These are phyloP conservation scores for Malus fusca DNA, from an alignment of 306 rosid genomes.

Conservation along the genomic window DNA sequence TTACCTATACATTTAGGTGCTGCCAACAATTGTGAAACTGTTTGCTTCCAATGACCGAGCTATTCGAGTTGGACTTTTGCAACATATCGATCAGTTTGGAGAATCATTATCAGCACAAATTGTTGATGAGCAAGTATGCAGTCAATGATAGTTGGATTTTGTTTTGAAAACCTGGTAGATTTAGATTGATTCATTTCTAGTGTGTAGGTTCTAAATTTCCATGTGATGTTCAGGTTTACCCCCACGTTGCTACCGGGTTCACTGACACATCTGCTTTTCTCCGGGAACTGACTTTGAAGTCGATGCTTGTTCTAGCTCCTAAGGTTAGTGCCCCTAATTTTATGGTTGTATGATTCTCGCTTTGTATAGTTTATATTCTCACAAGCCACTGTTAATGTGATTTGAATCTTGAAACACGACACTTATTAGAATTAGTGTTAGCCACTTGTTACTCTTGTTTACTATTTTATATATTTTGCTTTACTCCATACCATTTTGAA, in stretches of 20 bases:
- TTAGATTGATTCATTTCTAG: background rate
- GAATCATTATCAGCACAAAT: slow-evolving; percentile 78
- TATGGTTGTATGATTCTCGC: slow-evolving; percentile 3
- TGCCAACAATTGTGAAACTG: slow-evolving; percentile 81
- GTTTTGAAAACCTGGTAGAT: slow-evolving; percentile 1
- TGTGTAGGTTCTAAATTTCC: slow-evolving; percentile 16
- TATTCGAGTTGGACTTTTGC: slow-evolving; percentile 83
- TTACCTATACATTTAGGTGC: slow-evolving; percentile 42
- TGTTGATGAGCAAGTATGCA: slow-evolving; percentile 85
- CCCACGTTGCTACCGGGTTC: slow-evolving; percentile 92
- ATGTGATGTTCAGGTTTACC: slow-evolving; percentile 66
- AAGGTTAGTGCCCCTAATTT: slow-evolving; percentile 41
- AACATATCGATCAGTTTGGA: slow-evolving; percentile 93
- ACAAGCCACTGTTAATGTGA: slow-evolving; percentile 1
- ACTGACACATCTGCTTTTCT: slow-evolving; percentile 94
- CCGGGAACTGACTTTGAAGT: slow-evolving; percentile 90
- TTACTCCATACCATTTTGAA: background rate
- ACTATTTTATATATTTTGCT: background rate
- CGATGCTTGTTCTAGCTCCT: slow-evolving; percentile 91
- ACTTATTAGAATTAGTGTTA: slow-evolving; percentile 1
- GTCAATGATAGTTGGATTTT: slow-evolving; percentile 2
- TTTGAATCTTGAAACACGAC: slow-evolving; percentile 2
- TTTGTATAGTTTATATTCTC: background rate
- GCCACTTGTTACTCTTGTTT: background rate
- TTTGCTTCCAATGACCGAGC: slow-evolving; percentile 96